phyloP scores from a whole-genome alignment of 345 rosid species.

The Carallia pectinifolia region DNA sequence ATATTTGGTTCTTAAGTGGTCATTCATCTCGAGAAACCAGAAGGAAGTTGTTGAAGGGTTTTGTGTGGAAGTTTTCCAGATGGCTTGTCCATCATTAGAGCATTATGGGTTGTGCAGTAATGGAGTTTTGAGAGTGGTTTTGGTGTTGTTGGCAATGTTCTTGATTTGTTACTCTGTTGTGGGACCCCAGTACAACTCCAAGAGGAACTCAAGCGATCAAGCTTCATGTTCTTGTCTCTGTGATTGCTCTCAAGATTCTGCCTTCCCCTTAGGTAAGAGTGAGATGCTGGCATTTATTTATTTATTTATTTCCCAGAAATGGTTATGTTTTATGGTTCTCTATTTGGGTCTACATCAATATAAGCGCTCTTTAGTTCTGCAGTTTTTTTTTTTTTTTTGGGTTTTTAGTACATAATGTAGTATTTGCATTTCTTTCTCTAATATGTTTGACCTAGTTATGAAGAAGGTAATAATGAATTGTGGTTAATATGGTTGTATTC shows the following conservation, averaged over 20 bases:
- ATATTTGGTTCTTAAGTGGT: background rate
- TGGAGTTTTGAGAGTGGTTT: slow-evolving; percentile 29
- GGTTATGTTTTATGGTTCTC: slow-evolving; percentile 1
- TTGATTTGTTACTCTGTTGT: slow-evolving; percentile 23
- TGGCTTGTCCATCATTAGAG: slow-evolving; percentile 30
- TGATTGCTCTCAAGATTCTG: slow-evolving; percentile 30
- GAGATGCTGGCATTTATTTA: slow-evolving; percentile 3
- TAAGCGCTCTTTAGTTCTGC: background rate
- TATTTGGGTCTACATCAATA: slow-evolving; percentile 1
- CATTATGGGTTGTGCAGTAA: slow-evolving; percentile 16
- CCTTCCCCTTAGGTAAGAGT: slow-evolving; percentile 29
- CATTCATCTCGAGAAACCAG: background rate
- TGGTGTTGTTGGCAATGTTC: slow-evolving; percentile 26
- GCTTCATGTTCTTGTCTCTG: slow-evolving; percentile 39
- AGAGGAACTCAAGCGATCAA: slow-evolving; percentile 17
- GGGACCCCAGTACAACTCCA: slow-evolving; percentile 20
- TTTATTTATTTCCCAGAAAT: background rate
- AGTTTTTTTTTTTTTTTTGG: background rate
- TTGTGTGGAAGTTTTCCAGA: background rate
- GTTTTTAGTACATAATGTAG: background rate
- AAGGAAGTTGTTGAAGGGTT: background rate
- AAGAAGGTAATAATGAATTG: too few relatives aligned
- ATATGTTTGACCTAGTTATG: too few relatives aligned
- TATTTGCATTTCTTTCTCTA: too few relatives aligned
- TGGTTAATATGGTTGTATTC: too few relatives aligned